Evolutionary conservation across 192 early-diverging fungal genomes (phyloP), one percentile per base, ranked within the genome.

Genomic region (Podila minutissima): DNA sequence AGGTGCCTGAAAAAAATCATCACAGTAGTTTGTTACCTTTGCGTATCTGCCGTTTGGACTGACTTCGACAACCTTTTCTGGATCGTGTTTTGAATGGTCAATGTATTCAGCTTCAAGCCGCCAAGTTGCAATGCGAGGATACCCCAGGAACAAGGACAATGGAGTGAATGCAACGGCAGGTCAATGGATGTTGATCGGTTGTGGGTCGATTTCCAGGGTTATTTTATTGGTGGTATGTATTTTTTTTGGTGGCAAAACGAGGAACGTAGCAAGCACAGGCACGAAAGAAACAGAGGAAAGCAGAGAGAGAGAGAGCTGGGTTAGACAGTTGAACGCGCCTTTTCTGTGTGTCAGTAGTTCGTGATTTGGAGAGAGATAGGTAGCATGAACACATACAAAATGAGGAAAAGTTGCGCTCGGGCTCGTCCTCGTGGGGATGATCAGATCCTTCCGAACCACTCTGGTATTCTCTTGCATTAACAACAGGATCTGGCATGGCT

Each of bases 11-110:
- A 41, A 41, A n/a, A 37, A 41, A 41, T 12, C 41, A 20, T 12
- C 19, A 55, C 24, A 10, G 10, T 53, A 55, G 0, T 46, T 46
- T 55, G n/a, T 55, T 85, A 85, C 84, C 67, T 82, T 85, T 35
- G 86, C 84, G 75, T 88, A 89, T 53, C 88, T 75, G 50, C 79
- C 75, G 63, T 86, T 85, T 28, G 83, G 82, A 37, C 85, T 85
- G 26, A 86, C 83, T 81, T 89, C 88, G 60, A 89, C 84, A 24
- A 86, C 85, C 62, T 81, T 82, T 86, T 89, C 88, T 59, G 74
- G 69, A 77, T 88, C 85, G 31, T 85, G 83, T 64, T 82, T 83
- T 22, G 88, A 89, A 37, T 78, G 82, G 78, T 89, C 88, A 66
- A 87, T 74, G 57, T 86, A 81, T 46, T 87, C 88, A 62, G 75